A percentile compares a stretch with the other conserved stretches of the same genome.
phyloP scores from a whole-genome alignment of 2,329 filamentous ascomycete genomes.

The Akanthomyces lecanii region DNA sequence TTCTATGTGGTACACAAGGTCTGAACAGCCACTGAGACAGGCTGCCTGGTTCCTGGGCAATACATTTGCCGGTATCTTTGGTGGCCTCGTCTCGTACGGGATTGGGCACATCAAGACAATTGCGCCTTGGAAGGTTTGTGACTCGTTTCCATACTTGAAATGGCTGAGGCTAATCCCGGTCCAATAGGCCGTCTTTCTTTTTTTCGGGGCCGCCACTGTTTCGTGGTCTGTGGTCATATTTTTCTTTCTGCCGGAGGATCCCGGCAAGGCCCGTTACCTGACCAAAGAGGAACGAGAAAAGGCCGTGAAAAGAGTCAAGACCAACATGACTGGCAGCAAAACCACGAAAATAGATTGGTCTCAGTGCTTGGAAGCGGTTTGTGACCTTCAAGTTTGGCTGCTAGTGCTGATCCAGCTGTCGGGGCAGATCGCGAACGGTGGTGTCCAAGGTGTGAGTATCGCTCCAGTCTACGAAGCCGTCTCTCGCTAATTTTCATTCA shows the following conservation, averaged over 20 bases:
- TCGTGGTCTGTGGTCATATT: conserved; percentile 10
- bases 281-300: conserved; percentile 58
- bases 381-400: conserved; percentile 2
- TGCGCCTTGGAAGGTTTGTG: neutral
- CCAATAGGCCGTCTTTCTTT: conserved; percentile 10
- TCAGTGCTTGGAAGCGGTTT: conserved; percentile 7
- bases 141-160: neutral
- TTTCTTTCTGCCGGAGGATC: conserved; percentile 1
- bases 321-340: conserved; percentile 44
- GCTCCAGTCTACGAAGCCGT: conserved; percentile 11
- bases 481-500: conserved; percentile 7
- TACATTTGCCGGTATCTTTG: conserved; percentile 24
- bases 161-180: neutral
- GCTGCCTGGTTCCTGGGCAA: conserved; percentile 28
- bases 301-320: conserved; percentile 61
- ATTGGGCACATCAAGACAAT: conserved; percentile 22
- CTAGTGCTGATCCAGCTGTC: conserved; percentile 23
- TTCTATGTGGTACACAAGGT: conserved; percentile 33
- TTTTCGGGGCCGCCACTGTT: conserved; percentile 10
- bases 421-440: conserved; percentile 29
- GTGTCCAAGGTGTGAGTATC: conserved; percentile 23
- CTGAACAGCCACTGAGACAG: conserved; percentile 26
- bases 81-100: conserved; percentile 24
- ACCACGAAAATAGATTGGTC: neutral
- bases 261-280: conserved; percentile 44